Base-by-base conservation (phyloP, 345 rosid genomes). In the Moricandia arvensis region DNA sequence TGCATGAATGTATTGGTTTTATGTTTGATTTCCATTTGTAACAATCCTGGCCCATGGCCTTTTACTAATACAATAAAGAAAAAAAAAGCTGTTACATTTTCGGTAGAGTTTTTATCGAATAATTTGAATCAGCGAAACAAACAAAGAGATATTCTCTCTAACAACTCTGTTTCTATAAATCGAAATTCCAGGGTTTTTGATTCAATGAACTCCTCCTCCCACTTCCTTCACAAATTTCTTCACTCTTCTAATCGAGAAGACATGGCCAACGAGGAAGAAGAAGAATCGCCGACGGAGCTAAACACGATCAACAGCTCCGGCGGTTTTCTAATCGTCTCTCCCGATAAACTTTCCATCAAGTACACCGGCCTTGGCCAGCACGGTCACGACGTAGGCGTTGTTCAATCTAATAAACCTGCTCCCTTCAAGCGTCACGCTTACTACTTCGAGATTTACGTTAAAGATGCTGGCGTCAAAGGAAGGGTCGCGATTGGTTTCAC, bases 291-390 rank as follows among this genome's bases (percentile, higher is more conserved):
- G 12, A 87, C 88, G 57, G 95, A 90, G 86, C 87, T 94, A 31
- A 91, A 91, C 86, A 89, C 97, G 12, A 75, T 87, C 72, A 90
- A 90, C 83, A 84, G 93, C 69, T 87, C 93, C n/a, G 89, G 87
- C 70, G 89, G 91, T 43, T 94, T 89, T 65, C 79, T 85, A 8
- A 71, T 82, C 12, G 86, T 94, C 69, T 84, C 93, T 62, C 85
- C 88, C 8, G 95, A 90, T 69, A 91, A 94, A 80, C 82, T 91
- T 29, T 82, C 92, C 47, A 72, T 91, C 27, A 91, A 89, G 73
- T 91, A 94, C 82, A 77, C 85, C 11, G 76, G 66, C 72, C 84
- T 81, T 63, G 72, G 73, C 38, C 87, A 72, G 43, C 97, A 94
- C 66, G 90, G 90, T 21, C 87, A 90, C 72, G 97, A 90, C 54